A percentile compares a stretch with the other conserved stretches of the same genome.
phyloP scores from a whole-genome alignment of 345 rosid species.

The Boechera divaricarpa region DNA sequence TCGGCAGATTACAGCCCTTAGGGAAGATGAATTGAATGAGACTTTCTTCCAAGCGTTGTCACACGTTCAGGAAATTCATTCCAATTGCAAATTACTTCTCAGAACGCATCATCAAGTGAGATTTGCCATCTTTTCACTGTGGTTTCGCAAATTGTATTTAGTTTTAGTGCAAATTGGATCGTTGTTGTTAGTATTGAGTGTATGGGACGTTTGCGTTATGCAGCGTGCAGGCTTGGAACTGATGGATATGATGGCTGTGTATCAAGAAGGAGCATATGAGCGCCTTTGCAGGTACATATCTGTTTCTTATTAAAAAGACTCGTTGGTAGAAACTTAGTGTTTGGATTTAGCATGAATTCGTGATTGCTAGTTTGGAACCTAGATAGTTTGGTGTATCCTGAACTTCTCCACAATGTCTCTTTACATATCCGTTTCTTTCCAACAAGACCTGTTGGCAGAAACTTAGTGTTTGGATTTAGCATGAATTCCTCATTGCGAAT shows the following conservation, averaged over 20 bases:
- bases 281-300: conserved; percentile 86
- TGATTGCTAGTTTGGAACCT: conserved; percentile 5
- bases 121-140: neutral
- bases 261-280: conserved; percentile 99
- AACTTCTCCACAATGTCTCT: neutral
- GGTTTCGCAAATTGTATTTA: neutral
- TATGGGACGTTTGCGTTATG: conserved; percentile 25
- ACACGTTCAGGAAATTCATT: conserved; percentile 95
- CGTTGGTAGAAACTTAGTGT: conserved; percentile 20
- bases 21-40: conserved; percentile 84
- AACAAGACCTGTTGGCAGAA: conserved; percentile 14
- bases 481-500: conserved; percentile 10
- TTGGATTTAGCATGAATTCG: conserved; percentile 11
- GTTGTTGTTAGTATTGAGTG: conserved; percentile 20
- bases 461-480: conserved; percentile 13
- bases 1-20: conserved; percentile 79
- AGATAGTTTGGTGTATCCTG: conserved; percentile 10
- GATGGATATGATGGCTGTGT: conserved; percentile 99
- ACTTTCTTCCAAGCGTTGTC: conserved; percentile 91
- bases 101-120: conserved; percentile 97
- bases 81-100: conserved; percentile 90
- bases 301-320: neutral
- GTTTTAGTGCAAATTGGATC: neutral
- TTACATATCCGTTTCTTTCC: conserved; percentile 38
- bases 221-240: conserved; percentile 99